Percentiles rank a stretch among this genome's conserved stretches.
Evolutionary conservation across 352 stramenopile genomes (phyloP).

Genomic region (Blastocystis sp.): DNA sequence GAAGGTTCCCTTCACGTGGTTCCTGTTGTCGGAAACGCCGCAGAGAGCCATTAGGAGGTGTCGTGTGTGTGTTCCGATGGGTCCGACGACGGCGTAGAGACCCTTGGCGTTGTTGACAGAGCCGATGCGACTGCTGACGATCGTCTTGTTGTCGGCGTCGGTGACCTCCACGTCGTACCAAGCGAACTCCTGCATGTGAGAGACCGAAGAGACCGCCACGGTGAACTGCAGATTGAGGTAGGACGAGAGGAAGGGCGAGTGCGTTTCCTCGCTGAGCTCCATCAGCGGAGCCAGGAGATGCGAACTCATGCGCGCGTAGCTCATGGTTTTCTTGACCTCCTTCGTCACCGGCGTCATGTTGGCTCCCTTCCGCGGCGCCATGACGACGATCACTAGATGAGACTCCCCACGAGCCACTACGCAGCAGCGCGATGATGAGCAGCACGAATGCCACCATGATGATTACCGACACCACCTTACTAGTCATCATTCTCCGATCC

Average conservation of each 20-base stretch:
- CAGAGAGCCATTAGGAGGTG: conserved; percentile 46
- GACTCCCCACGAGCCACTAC: neutral
- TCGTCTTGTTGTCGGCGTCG: neutral
- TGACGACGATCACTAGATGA: neutral
- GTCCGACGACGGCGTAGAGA: conserved; percentile 24
- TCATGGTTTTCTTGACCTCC: conserved; percentile 49
- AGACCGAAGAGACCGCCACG: neutral
- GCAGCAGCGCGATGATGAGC: neutral
- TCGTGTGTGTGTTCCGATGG: conserved; percentile 32
- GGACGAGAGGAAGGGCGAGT: neutral
- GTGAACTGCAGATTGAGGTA: neutral
- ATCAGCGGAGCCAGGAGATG: conserved; percentile 32
- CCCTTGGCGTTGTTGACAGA: conserved; percentile 46
- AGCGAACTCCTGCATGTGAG: neutral
- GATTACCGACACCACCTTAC: neutral
- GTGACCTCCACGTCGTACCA: conserved; percentile 42
- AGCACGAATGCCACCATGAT: conserved; percentile 19
- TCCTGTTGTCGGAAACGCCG: neutral
- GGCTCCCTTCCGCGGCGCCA: neutral
- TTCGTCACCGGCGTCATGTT: conserved; percentile 6
- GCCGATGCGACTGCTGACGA: conserved; percentile 49
- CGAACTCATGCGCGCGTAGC: conserved; percentile 48
- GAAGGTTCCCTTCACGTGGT: conserved; percentile 25
- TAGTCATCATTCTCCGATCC: neutral
- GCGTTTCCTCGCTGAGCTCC: conserved; percentile 15